These are phyloP conservation scores for Podosphaera aphanis DNA, from an alignment of 2,329 filamentous ascomycete species.

Conservation along the genomic window DNA sequence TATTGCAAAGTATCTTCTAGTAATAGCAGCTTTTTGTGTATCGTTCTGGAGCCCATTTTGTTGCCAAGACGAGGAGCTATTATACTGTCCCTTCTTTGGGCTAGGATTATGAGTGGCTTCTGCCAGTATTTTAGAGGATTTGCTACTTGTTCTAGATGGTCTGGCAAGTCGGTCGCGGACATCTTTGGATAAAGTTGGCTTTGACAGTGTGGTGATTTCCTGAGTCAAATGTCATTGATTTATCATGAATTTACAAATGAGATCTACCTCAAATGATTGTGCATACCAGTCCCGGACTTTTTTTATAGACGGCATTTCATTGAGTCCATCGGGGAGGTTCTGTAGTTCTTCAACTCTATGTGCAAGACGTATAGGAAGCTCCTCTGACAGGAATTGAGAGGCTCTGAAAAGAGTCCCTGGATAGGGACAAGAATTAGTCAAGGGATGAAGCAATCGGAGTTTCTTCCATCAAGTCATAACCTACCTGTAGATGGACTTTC, in stretches of 20 bases:
- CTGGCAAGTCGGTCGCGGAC: constrained; percentile 58
- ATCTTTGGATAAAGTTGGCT: constrained; percentile 52
- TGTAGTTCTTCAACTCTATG: constrained; percentile 89
- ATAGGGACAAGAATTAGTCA: constrained; percentile 2
- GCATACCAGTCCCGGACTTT: constrained; percentile 97
- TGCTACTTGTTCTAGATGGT: constrained; percentile 30
- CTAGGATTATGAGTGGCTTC: constrained; percentile 81
- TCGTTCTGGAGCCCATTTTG: constrained; percentile 23
- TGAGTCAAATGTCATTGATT: constrained; percentile 19
- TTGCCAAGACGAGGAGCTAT: constrained; percentile 27
- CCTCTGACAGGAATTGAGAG: constrained; percentile 93
- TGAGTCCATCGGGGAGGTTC: constrained; percentile 80
- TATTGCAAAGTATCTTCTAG: constrained; percentile 68
- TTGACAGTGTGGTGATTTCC: constrained; percentile 77
- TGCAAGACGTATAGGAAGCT: constrained; percentile 86
- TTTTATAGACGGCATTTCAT: constrained; percentile 91
- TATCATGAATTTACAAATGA: constrained; percentile 25
- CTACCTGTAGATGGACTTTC: constrained; percentile 75
- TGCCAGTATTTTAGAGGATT: constrained; percentile 43
- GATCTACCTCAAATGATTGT: constrained; percentile 83
- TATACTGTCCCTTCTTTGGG: constrained; percentile 62
- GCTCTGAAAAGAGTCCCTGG: constrained; percentile 85
- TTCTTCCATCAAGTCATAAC: constrained; percentile 10
- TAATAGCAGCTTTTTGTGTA: constrained; percentile 27
- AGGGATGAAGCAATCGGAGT: neutral